These are phyloP conservation scores for Reticulascus tulasneorum DNA, from an alignment of 2,329 filamentous ascomycete species.

Conservation along the genomic window DNA sequence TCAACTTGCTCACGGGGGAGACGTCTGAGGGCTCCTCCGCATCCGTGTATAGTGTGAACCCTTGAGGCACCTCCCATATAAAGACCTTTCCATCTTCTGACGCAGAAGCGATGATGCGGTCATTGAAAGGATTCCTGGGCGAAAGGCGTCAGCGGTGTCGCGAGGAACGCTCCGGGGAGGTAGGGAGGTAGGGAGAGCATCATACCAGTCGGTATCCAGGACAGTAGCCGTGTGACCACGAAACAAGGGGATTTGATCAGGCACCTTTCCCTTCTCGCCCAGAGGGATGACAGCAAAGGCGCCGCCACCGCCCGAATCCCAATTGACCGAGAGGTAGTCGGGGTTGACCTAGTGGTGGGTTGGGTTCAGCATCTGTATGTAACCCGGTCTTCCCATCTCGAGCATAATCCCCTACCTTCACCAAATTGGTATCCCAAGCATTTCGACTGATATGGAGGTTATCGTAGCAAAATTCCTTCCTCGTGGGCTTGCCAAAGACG, in stretches of 20 bases:
- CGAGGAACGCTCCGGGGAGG: slow-evolving; percentile 5
- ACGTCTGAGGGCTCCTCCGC: slow-evolving; percentile 81
- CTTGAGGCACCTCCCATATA: slow-evolving; percentile 89
- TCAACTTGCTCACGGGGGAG: slow-evolving; percentile 73
- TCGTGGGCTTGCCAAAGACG: slow-evolving; percentile 92
- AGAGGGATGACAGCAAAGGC: slow-evolving; percentile 95
- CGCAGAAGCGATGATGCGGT: slow-evolving; percentile 84
- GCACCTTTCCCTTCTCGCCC: slow-evolving; percentile 82
- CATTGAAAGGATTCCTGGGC: slow-evolving; percentile 88
- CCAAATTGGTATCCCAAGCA: slow-evolving; percentile 97
- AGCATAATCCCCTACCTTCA: slow-evolving; percentile 67
- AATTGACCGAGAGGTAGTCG: slow-evolving; percentile 95
- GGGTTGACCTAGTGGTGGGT: slow-evolving; percentile 72
- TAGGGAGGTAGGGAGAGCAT: slow-evolving; percentile 23
- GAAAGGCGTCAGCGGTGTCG: slow-evolving; percentile 21
- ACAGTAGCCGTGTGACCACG: slow-evolving; percentile 94
- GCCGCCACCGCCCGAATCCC: slow-evolving; percentile 93
- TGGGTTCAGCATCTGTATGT: slow-evolving; percentile 4
- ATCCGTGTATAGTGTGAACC: slow-evolving; percentile 81
- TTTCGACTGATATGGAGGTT: slow-evolving; percentile 96
- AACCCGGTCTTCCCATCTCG: background rate
- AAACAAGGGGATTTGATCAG: slow-evolving; percentile 91
- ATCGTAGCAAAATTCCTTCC: slow-evolving; percentile 98
- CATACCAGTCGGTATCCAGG: slow-evolving; percentile 93
- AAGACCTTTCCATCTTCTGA: slow-evolving; percentile 98